Percentiles rank a stretch among this genome's conserved stretches.
phyloP scores from a whole-genome alignment of 164 flowering plant genomes.

The Kingdonia uniflora region DNA sequence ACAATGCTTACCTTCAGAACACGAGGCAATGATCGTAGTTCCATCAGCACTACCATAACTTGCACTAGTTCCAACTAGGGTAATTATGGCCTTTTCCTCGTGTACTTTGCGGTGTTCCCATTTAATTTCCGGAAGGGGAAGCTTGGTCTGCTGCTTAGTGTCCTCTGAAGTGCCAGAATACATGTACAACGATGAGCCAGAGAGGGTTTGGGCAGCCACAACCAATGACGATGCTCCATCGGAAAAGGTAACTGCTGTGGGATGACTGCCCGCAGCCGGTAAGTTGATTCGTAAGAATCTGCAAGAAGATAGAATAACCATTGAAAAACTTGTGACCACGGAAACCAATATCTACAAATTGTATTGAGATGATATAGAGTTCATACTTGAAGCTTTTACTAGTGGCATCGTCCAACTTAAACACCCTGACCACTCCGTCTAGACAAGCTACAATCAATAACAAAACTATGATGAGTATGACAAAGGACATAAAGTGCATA shows the following conservation, averaged over 20 bases:
- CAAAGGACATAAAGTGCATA: background rate
- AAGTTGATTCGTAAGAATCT: slow-evolving; percentile 82
- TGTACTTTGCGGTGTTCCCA: slow-evolving; percentile 94
- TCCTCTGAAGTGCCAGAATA: slow-evolving; percentile 41
- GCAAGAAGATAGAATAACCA: slow-evolving; percentile 6
- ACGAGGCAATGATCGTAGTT: slow-evolving; percentile 71
- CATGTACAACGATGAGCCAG: slow-evolving; percentile 76
- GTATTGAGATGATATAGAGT: background rate
- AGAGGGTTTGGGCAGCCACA: slow-evolving; percentile 69
- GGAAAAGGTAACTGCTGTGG: slow-evolving; percentile 65
- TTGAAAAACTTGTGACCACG: background rate
- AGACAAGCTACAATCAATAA: slow-evolving; percentile 57
- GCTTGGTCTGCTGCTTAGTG: slow-evolving; percentile 52
- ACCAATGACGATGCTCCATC: slow-evolving; percentile 69
- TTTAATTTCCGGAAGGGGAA: slow-evolving; percentile 82
- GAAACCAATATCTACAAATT: too few relatives aligned
- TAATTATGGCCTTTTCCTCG: slow-evolving; percentile 50
- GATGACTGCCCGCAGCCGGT: slow-evolving; percentile 90
- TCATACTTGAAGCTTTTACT: slow-evolving; percentile 92
- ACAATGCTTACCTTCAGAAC: slow-evolving; percentile 97
- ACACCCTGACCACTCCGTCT: slow-evolving; percentile 84
- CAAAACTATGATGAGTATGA: background rate
- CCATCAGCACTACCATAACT: slow-evolving; percentile 92
- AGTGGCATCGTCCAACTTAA: slow-evolving; percentile 81
- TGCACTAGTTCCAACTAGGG: slow-evolving; percentile 59